Base-by-base conservation (phyloP, 805 yeast genomes). In the Candida nonsorbophila region DNA sequence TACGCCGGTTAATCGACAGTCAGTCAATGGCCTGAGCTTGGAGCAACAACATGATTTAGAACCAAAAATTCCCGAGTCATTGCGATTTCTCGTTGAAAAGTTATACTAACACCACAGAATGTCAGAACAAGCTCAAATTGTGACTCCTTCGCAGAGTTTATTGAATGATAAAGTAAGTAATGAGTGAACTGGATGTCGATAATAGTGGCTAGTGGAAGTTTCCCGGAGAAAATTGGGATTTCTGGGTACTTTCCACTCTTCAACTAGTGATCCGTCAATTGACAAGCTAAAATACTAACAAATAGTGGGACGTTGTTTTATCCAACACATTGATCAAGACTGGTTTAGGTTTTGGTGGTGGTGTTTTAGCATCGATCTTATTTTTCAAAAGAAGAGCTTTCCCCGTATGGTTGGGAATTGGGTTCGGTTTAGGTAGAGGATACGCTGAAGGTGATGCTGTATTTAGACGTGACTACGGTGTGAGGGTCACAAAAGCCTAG, bases 401-500 rank as follows among this genome's bases (percentile, higher is more conserved):
- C 78, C 98, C 98, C 32, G 97, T 90, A 24, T 88, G 97, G 95
- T 62, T 90, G 38, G 98, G 98, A 42, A 65, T 87, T 41, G 99
- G 99, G 21, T 90, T 92, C 50, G 99, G 99, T 44, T 73, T 88
- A 39, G 99, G 99, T 42, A 82, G 96, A 69, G 96, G 96, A 31
- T 92, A 87, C 62, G 79, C 97, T 37, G 99, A 92, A 67, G 98
- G 97, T 38, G 97, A 92, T 53, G 94, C 97, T 37, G 83, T 88
- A 33, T 90, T 92, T 74, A 81, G 97, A 66, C 74, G 85, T 9
- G 54, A 49, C 45, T 84, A 81, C 39, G 94, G 94, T 33, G 55
- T 80, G 40, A 79, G 94, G 71, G 66, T 77, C 29, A 76, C 79
- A 34, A 77, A 77, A 51, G 84, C 85, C 36, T 83, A 59, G 56